phyloP scores from a whole-genome alignment of 1,139 yeast species.

The Diutina siamensis region DNA sequence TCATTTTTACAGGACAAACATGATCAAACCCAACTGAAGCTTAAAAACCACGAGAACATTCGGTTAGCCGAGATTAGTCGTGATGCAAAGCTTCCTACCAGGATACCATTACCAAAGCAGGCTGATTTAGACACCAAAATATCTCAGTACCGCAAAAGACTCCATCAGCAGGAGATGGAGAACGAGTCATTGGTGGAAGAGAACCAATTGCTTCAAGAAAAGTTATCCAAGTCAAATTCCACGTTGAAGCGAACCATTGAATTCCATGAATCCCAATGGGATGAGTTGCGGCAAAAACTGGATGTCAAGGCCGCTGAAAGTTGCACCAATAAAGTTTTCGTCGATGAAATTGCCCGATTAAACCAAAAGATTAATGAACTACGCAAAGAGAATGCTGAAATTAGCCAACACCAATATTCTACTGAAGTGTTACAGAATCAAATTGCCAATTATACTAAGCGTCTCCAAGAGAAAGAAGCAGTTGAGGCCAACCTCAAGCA shows the following conservation, averaged over 20 bases:
- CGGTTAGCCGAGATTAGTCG: background rate
- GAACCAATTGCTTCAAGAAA: background rate
- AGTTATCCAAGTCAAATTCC: background rate
- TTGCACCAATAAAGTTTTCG: background rate
- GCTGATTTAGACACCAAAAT: background rate
- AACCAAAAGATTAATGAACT: background rate
- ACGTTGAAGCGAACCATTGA: background rate
- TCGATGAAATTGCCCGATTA: background rate
- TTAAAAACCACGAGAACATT: background rate
- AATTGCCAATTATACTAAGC: background rate
- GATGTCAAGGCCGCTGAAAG: background rate
- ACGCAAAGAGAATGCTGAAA: background rate
- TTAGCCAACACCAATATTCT: background rate
- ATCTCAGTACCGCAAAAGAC: background rate
- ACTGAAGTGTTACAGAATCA: background rate
- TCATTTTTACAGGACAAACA: background rate
- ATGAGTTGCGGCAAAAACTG: background rate
- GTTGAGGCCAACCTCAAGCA: conserved; percentile 11
- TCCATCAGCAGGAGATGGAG: background rate
- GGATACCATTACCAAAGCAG: background rate
- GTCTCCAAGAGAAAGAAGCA: background rate
- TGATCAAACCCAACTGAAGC: background rate
- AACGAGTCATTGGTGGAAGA: background rate
- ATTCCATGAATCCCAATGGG: background rate
- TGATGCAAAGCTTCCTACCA: background rate